Base-by-base conservation (phyloP, 2,329 filamentous ascomycete species). In the Aspergillus melleus region DNA sequence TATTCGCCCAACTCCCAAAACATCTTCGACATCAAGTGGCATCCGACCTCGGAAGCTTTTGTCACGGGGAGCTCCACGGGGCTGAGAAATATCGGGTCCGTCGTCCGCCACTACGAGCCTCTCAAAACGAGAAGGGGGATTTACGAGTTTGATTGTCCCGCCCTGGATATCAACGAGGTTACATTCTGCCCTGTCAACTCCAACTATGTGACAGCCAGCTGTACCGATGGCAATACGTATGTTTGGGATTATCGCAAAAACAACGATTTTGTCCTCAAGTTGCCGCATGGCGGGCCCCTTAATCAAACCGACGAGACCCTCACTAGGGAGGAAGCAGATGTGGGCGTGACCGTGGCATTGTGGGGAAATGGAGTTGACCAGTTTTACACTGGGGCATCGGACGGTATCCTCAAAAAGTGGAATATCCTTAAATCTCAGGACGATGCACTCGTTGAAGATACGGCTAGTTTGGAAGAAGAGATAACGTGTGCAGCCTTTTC, bases 151-250 rank as follows among this genome's bases (percentile, higher is more conserved):
- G 81, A 86, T 52, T 88, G 85, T 64, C 80, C 80, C 24, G 85
- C 86, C 0, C 67, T 80, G 8, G 86, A 88, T 68, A 86, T 88
- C 64, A 88, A 88, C 58, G 84, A 87, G 59, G 75, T 88, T 0
- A 75, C 82, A 0, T 84, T 82, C 64, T 83, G 80, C 59, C 78
- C 77, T 1, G 59, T 67, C 47, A 68, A 77, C 51, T 58, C 81
- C 1, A 78, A 80, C 42, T 76, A 86, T 57, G 74, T 88, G 12
- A 83, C 84, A 8, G 84, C 83, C 12, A 84, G 85, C 11, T 87
- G 85, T 62, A 88, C 86, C 0, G 80, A 87, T 69, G 84, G 85
- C 2, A 76, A 76, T 30, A 83, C 83, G 0, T 88, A 87, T 69
- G 76, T 88, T 5, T 88, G 85, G 85, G 86, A 88, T 67, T 70